A percentile compares a stretch with the other conserved stretches of the same genome.
phyloP scores from a whole-genome alignment of 2,329 filamentous ascomycete genomes.

The Grosmannia serpens region DNA sequence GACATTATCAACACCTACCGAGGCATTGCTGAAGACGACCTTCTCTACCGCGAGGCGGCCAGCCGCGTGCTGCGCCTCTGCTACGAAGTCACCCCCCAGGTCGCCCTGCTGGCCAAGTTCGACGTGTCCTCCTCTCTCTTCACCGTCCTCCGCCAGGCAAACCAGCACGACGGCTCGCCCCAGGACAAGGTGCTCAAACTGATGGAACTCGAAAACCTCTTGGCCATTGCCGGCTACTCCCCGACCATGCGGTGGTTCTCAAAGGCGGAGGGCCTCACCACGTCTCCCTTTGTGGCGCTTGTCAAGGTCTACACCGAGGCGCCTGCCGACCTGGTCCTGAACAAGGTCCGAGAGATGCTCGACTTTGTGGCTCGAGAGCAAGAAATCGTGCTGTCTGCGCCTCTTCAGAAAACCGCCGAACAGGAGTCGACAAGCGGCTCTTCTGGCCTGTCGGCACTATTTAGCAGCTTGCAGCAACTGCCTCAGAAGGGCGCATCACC shows the following conservation, averaged over 20 bases:
- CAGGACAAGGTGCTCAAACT: slow-evolving; percentile 44
- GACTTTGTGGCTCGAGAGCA: slow-evolving; percentile 51
- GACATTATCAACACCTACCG: slow-evolving; percentile 68
- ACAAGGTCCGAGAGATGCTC: slow-evolving; percentile 44
- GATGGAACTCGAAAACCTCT: slow-evolving; percentile 69
- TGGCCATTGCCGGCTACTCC: slow-evolving; percentile 69
- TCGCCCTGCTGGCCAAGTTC: slow-evolving; percentile 74
- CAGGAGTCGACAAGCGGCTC: neutral
- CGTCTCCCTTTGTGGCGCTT: slow-evolving; percentile 63
- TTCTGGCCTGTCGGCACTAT: slow-evolving; percentile 31
- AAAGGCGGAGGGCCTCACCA: slow-evolving; percentile 50
- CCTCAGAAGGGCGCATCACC: neutral
- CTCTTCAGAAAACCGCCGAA: neutral
- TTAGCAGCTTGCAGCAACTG: slow-evolving; percentile 24
- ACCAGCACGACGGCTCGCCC: slow-evolving; percentile 28
- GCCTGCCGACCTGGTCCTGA: slow-evolving; percentile 33
- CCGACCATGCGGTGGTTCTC: slow-evolving; percentile 86
- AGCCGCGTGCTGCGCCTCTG: slow-evolving; percentile 73
- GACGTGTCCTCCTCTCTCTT: slow-evolving; percentile 73
- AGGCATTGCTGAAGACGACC: slow-evolving; percentile 39
- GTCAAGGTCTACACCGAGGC: slow-evolving; percentile 45
- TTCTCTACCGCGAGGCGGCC: slow-evolving; percentile 67
- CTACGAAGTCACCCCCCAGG: slow-evolving; percentile 68
- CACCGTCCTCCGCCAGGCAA: slow-evolving; percentile 49
- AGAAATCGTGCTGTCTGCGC: slow-evolving; percentile 33